Evolutionary conservation across 2,329 filamentous ascomycete species (phyloP).

Genomic region (Fusarium marasasianum): DNA sequence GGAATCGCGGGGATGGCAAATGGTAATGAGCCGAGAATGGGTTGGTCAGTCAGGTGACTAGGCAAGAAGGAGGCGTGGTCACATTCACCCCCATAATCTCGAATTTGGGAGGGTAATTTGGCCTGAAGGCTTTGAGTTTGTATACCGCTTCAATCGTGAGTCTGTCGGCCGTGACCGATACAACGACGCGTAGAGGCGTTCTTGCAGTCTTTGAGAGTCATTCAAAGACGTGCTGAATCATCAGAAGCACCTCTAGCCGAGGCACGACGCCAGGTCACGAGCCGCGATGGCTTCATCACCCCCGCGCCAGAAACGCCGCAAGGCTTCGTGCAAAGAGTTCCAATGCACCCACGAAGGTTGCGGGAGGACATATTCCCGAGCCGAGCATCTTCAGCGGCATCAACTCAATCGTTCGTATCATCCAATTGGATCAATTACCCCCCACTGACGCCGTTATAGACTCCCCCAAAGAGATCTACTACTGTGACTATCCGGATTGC

Average conservation of each 20-base stretch:
- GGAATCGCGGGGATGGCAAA: constrained; percentile 29
- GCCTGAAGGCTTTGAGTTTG: constrained; percentile 5
- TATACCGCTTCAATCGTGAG: neutral
- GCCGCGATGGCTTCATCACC: constrained; percentile 42
- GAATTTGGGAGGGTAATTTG: constrained; percentile 12
- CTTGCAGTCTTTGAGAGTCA: neutral
- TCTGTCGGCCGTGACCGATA: neutral
- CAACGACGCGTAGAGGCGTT: neutral
- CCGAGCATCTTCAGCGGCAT: constrained; percentile 42
- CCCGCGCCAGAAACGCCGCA: constrained; percentile 45
- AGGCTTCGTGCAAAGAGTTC: constrained; percentile 44
- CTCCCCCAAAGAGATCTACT: constrained; percentile 45
- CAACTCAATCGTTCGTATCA: constrained; percentile 40
- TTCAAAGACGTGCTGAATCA: neutral
- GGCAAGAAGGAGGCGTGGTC: constrained; percentile 17
- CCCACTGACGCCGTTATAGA: constrained; percentile 33
- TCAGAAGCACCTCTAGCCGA: constrained; percentile 11
- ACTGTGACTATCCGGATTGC: constrained; percentile 43
- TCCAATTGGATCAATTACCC: neutral
- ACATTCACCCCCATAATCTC: constrained; percentile 35
- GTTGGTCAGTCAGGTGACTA: constrained; percentile 32
- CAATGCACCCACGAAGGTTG: constrained; percentile 45
- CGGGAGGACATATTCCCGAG: constrained; percentile 42
- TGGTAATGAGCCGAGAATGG: constrained; percentile 25
- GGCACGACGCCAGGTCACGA: constrained; percentile 11